phyloP scores from a whole-genome alignment of 179 eudicot genomes.

The Actinidia chinensis region DNA sequence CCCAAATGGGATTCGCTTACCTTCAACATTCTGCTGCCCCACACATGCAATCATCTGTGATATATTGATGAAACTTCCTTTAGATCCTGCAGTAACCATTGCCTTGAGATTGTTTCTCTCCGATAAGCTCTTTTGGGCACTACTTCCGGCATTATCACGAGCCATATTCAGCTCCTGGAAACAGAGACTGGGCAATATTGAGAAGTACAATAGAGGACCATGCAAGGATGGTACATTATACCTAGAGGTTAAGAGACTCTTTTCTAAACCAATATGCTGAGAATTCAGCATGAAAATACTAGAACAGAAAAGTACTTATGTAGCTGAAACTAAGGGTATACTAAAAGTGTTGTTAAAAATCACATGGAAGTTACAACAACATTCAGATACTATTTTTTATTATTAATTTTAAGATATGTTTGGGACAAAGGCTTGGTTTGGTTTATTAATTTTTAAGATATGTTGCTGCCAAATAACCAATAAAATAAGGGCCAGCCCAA shows the following conservation, averaged over 20 bases:
- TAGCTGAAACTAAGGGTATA: not conserved
- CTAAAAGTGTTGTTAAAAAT: not conserved
- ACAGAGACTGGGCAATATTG: not conserved
- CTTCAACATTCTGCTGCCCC: constrained; percentile 99
- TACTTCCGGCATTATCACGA: constrained; percentile 99
- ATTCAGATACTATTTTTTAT: not conserved
- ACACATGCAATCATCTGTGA: constrained; percentile 99
- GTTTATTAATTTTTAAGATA: not conserved
- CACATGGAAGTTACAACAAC: not conserved
- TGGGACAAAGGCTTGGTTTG: too few species aligned
- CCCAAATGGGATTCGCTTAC: constrained; percentile 96
- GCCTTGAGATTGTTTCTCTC: constrained; percentile 99
- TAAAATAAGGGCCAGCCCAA: not conserved
- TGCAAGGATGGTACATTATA: not conserved
- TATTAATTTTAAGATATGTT: not conserved
- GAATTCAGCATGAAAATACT: not conserved
- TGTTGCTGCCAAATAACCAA: not conserved
- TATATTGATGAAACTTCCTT: constrained; percentile 97
- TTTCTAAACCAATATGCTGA: not conserved
- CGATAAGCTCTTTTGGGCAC: constrained; percentile 91
- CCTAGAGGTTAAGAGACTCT: not conserved
- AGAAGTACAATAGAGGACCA: not conserved
- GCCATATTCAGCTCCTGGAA: constrained; percentile 94
- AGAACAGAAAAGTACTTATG: not conserved
- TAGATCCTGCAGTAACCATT: constrained; percentile 99